These are phyloP conservation scores for Arabidopsis lyrata DNA, from an alignment of 441 rosid species.

Conservation along the genomic window DNA sequence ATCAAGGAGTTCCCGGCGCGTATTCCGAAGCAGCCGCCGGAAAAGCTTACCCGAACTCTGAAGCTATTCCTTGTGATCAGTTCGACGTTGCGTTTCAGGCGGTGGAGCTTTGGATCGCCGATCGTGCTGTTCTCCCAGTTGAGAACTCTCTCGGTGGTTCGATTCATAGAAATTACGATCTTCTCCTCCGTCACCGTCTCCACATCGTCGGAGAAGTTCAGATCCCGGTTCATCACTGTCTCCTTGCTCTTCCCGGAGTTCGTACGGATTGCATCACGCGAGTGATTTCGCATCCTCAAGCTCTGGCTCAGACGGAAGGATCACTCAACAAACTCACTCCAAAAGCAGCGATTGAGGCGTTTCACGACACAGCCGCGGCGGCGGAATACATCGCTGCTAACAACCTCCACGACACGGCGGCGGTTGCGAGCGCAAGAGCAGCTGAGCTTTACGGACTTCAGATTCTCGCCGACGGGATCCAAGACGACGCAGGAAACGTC, in stretches of 20 bases:
- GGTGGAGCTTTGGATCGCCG: conserved; percentile 96
- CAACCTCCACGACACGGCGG: conserved; percentile 83
- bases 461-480: conserved; percentile 85
- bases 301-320: conserved; percentile 88
- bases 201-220: conserved; percentile 97
- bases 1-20: conserved; percentile 96
- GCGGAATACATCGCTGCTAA: conserved; percentile 83
- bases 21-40: conserved; percentile 97
- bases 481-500: conserved; percentile 91
- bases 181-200: conserved; percentile 92
- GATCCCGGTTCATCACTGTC: conserved; percentile 92
- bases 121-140: conserved; percentile 86
- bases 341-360: conserved; percentile 81
- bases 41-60: conserved; percentile 90
- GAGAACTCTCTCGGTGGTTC: conserved; percentile 97
- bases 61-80: conserved; percentile 96
- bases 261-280: conserved; percentile 71
- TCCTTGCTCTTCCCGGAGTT: conserved; percentile 85
- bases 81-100: conserved; percentile 95
- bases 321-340: conserved; percentile 83
- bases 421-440: conserved; percentile 91
- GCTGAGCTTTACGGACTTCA: conserved; percentile 88
- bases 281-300: conserved; percentile 95
- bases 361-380: conserved; percentile 96
- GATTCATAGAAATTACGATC: conserved; percentile 91